Conservation (phyloP, 805 yeast genomes). For the Wickerhamiella allomyrinae region DNA sequence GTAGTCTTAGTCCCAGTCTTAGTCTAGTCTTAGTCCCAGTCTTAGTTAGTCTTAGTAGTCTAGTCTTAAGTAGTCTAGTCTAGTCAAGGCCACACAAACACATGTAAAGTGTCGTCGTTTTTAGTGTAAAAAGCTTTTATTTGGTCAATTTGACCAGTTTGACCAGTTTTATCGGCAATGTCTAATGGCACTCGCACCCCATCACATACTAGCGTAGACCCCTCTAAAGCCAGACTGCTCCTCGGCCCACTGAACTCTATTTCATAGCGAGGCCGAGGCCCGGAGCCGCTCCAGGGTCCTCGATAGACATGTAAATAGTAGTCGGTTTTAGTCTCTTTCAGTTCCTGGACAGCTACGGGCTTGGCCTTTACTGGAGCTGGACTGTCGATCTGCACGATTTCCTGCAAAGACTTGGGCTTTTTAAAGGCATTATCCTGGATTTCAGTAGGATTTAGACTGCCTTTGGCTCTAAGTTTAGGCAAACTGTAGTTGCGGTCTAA, state of each 20-base stretch:
- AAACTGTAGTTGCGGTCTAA: constrained; percentile 47
- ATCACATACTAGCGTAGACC: not conserved
- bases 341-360: constrained; percentile 3
- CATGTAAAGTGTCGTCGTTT: constrained; percentile 14
- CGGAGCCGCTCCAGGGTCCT: constrained; percentile 11
- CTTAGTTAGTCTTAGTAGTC: no score
- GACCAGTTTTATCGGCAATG: constrained; percentile 3
- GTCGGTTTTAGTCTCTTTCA: constrained; percentile 2
- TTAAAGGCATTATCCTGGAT: constrained; percentile 4
- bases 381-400: not conserved
- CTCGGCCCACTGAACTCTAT: constrained; percentile 14
- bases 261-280: constrained; percentile 12
- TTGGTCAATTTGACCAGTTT: no score
- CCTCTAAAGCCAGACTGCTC: constrained; percentile 3
- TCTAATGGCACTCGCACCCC: not conserved
- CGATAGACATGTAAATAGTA: constrained; percentile 13
- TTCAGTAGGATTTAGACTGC: constrained; percentile 35
- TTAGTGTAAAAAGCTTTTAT: constrained; percentile 12
- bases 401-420: not conserved
- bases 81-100: constrained; percentile 13
- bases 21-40: no score
- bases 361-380: not conserved
- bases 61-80: no score
- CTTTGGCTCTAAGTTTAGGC: constrained; percentile 66
- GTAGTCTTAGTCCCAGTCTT: no score